Base-by-base conservation (phyloP, 176 grass and related monocot genomes). In the Canna indica region DNA sequence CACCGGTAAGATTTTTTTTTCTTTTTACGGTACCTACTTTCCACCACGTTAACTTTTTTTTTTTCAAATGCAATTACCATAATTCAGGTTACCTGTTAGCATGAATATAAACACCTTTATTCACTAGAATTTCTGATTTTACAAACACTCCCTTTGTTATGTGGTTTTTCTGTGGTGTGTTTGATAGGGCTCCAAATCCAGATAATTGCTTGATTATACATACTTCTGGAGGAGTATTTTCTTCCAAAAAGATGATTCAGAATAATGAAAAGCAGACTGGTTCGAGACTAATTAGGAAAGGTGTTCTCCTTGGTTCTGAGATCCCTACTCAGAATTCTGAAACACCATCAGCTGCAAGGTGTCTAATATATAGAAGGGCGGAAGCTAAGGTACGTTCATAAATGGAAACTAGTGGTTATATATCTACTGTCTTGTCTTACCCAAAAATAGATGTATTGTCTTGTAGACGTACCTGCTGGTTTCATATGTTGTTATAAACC, bases 141-240 rank as follows among this genome's bases (percentile, higher is more conserved):
- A 66, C 18, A 24, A 0, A 3, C 0, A 33, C 63, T 38, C 26
- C 27, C 62, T 81, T 48, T 35, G 17, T 73, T 59, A 26, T 77
- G 15, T 76, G 76, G 68, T 79, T 30, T 39, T 20, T 66, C 1
- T 66, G 1, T 66, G 34, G n/a, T 36, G 35, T 24, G 50, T 66
- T 79, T 20, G 69, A 64, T 83, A 97, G 93, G 79, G 83, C 39
- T 69, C 93, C 93, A 69, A 92, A 97, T 68, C 86, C 88, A 72
- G 93, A 97, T 72, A 97, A 86, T 73, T 89, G 91, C 75, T 90
- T 97, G 73, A 87, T 97, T 76, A 92, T 97, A 76, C 89, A 92
- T 69, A 97, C 93, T 75, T 86, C 88, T 44, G 72, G 77, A 81
- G 93, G 93, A 81, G 85, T 90, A 36, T 83, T 97, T 81, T 97